Conservation (phyloP, 176 grass and related monocot species). For the Paspalum notatum region DNA sequence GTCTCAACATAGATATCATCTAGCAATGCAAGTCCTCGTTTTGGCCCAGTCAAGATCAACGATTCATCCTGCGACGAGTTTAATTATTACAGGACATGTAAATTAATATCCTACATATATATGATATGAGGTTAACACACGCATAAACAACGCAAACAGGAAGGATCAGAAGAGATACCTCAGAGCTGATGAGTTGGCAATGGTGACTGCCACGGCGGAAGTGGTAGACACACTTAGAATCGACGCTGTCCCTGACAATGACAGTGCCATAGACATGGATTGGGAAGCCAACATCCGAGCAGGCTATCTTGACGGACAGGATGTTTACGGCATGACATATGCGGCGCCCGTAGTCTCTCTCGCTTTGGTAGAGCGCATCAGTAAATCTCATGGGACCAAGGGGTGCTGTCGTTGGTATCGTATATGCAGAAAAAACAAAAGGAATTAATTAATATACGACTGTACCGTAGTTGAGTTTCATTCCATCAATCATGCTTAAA, state of each 20-base stretch:
- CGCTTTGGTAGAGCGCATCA: not conserved
- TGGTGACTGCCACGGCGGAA: not conserved
- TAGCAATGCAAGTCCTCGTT: not conserved
- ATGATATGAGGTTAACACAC: too few species aligned
- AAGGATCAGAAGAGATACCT: not conserved
- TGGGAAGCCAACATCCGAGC: not conserved
- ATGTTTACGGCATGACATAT: constrained; percentile 6
- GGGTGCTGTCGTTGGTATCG: not conserved
- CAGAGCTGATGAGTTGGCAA: constrained; percentile 2
- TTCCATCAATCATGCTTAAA: not conserved
- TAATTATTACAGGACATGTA: not conserved
- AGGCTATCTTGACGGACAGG: not conserved
- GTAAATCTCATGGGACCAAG: not conserved
- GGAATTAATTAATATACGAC: too few species aligned
- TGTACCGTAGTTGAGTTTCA: not conserved
- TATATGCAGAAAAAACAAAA: not conserved
- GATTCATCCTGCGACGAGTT: not conserved
- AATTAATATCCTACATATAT: too few species aligned
- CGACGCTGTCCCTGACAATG: not conserved
- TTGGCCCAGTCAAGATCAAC: not conserved
- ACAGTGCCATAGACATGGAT: too few species aligned
- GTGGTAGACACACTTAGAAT: not conserved
- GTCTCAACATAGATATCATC: not conserved
- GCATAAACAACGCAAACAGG: too few species aligned
- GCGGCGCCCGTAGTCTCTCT: too few species aligned